These are phyloP conservation scores for Gossypium aridum DNA, from an alignment of 441 rosid genomes.

Conservation along the genomic window DNA sequence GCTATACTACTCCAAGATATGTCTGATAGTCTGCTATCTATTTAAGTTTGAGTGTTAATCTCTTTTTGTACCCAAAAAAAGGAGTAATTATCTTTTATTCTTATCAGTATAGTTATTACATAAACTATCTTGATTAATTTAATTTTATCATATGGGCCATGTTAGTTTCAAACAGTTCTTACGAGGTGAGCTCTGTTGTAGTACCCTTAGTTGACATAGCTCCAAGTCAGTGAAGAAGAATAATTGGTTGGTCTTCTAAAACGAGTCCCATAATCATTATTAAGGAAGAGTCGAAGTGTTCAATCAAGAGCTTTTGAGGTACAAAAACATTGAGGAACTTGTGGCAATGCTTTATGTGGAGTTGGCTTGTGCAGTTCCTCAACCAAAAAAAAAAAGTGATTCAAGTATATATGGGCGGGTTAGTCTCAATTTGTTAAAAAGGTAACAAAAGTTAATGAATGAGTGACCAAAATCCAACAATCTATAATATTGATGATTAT, in stretches of 20 bases:
- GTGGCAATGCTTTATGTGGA: constrained; percentile 88
- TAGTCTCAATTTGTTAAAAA: constrained; percentile 40
- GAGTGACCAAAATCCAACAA: not conserved
- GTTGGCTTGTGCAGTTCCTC: constrained; percentile 63
- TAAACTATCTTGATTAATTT: no score
- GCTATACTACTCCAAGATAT: no score
- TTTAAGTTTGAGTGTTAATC: no score
- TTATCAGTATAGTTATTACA: no score
- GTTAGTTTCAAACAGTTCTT: constrained; percentile 39
- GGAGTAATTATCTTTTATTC: no score
- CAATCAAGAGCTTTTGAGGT: constrained; percentile 86
- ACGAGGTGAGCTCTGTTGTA: constrained; percentile 70
- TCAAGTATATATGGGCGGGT: constrained; percentile 73
- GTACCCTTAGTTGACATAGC: constrained; percentile 55
- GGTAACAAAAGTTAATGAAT: no score
- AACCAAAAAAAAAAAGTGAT: constrained; percentile 79
- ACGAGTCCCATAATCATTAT: constrained; percentile 80
- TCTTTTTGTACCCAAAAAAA: no score
- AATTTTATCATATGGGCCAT: no score
- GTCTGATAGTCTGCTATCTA: no score
- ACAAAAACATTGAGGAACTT: constrained; percentile 82
- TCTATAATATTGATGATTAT: not conserved
- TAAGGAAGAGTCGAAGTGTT: constrained; percentile 92
- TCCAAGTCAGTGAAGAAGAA: constrained; percentile 51
- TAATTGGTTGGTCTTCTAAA: constrained; percentile 64